Base-by-base conservation (phyloP, 805 yeast species). In the Starmerella vitae region DNA sequence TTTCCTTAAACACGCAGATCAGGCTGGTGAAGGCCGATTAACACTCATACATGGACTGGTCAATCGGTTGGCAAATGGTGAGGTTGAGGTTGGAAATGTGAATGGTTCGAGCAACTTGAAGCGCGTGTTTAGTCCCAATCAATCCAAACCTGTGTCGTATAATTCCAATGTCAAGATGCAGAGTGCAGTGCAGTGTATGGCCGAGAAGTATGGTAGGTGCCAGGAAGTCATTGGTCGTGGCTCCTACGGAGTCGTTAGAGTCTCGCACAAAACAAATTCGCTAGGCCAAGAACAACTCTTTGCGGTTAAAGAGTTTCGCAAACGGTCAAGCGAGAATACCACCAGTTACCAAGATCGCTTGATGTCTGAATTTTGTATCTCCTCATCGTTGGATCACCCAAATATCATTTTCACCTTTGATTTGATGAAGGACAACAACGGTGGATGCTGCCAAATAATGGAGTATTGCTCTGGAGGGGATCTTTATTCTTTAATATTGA, bases 211-310 rank as follows among this genome's bases (percentile, higher is more conserved):
- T 58, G 98, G 98, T 31, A 71, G 80, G 37, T 88, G 97, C 58
- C 94, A 84, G 60, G 97, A 88, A 57, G 82, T 86, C 34, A 72
- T 91, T 46, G 98, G 98, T 20, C 71, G 81, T 37, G 97, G 97
- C 17, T 76, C 95, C 0, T 88, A 81, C 64, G 98, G 98, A 15
- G 83, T 84, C 33, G 97, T 88, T 17, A 68, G 95, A 44, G 73
- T 91, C 4, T 71, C 93, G 5, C 96, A 86, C 64, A 70, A 69
- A 49, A 51, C 56, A 5, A 62, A 64, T 39, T 56, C 61, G 32
- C 58, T 61, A 37, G 56, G 63, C 20, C 42, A 43, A 17, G 70
- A 68, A 42, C 57, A 58, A 30, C 57, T 76, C 9, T 81, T 70
- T 60, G 93, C 93, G 0, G 82, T 80, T 41, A 80, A 80, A 56